Evolutionary conservation across 1,284 basidiomycete genomes (phyloP), one percentile per base, ranked within the genome.

Genomic region (Microbotryum lychnidis-dioicae): DNA sequence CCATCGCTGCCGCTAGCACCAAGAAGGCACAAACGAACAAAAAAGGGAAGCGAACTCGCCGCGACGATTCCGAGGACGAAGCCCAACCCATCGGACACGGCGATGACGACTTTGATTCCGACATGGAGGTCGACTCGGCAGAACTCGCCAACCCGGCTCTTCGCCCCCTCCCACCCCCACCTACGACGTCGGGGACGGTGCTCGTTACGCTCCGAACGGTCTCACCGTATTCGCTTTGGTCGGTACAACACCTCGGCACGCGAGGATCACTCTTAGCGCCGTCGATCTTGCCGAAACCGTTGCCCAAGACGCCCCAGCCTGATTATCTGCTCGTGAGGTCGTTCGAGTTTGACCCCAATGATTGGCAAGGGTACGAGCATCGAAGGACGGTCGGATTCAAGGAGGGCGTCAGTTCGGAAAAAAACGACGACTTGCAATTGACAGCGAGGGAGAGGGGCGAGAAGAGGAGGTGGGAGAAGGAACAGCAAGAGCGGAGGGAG

Each of bases 221-320:
- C 25, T 70, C 82, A 0, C 96, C 94, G 0, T 98, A 98, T 74
- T 91, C 87, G 2, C 77, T 85, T 58, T 98, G 94, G 91, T 87
- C 72, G 59, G 78, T 75, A 18, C 65, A 75, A 31, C 66, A 60
- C 20, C 78, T 96, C 12, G 91, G 91, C 0, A 92, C 91, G 70
- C 83, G 81, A 31, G 75, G 50, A 83, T 85, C 21, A 81, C 83
- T 37, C 76, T 78, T 49, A 78, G 68, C 57, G 33, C 67, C 81
- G 27, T 74, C 76, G 16, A 60, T 55, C 75, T 76, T 56, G 58
- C 70, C 47, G 72, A 72, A 7, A 69, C 76, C 55, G 23, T 56
- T 66, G 52, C 45, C 71, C 52, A 53, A 72, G 69, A 37, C 69
- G 60, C 54, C 69, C 50, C 88, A 86, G 72, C 86, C 89, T 5